phyloP scores from a whole-genome alignment of 495 filamentous ascomycete species.

The Lasiosphaeria miniovina region DNA sequence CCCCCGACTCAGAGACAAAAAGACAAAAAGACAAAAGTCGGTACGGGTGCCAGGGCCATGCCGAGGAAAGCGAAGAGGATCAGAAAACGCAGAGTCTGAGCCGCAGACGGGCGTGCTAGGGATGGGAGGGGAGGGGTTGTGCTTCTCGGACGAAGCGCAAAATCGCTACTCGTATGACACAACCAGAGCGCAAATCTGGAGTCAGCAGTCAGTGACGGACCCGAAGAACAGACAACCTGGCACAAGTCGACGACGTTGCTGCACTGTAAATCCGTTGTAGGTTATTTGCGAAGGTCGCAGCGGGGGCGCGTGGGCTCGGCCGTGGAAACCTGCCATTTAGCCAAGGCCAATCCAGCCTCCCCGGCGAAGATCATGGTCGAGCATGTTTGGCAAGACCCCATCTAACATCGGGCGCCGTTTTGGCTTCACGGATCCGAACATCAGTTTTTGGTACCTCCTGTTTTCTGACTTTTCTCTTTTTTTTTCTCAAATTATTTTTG shows the following conservation, averaged over 20 bases:
- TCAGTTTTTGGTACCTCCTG: constrained; percentile 22
- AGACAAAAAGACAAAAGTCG: too few relatives aligned
- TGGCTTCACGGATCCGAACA: constrained; percentile 28
- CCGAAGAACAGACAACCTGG: constrained; percentile 20
- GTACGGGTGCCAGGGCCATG: not conserved
- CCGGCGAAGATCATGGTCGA: constrained; percentile 34
- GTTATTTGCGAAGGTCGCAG: constrained; percentile 24
- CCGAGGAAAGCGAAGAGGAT: constrained; percentile 5
- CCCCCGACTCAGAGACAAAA: too few relatives aligned
- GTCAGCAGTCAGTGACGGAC: constrained; percentile 5
- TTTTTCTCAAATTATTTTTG: too few relatives aligned
- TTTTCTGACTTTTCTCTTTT: constrained; percentile 11
- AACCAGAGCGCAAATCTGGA: constrained; percentile 17
- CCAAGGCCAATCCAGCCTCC: constrained; percentile 26
- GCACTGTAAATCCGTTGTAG: constrained; percentile 30
- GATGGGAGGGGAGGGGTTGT: not conserved
- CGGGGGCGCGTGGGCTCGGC: constrained; percentile 5
- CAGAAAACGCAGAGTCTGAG: constrained; percentile 14
- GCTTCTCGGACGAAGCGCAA: constrained; percentile 15
- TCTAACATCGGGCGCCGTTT: constrained; percentile 32
- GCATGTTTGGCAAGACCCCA: constrained; percentile 35
- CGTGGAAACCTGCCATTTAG: constrained; percentile 22
- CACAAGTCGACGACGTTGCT: constrained; percentile 25
- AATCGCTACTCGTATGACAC: constrained; percentile 21
- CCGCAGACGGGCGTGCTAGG: not conserved